phyloP scores from a whole-genome alignment of 1,284 basidiomycete genomes.

The Cutaneotrichosporon daszewskae region DNA sequence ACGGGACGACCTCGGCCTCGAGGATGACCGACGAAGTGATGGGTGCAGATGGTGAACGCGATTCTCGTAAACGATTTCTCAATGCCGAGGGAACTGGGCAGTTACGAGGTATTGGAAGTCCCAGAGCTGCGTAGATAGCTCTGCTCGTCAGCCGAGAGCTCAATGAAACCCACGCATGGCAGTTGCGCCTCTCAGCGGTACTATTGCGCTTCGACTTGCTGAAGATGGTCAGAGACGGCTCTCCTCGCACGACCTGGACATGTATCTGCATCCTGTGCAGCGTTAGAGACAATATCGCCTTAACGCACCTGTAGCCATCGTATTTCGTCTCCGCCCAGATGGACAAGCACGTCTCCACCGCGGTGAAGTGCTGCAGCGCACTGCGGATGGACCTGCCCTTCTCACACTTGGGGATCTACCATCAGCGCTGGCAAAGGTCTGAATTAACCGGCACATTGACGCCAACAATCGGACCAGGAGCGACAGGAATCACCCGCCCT shows the following conservation, averaged over 20 bases:
- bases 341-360: constrained; percentile 18
- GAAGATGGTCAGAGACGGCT: constrained; percentile 62
- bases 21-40: constrained; percentile 55
- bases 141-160: constrained; percentile 41
- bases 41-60: too few species aligned
- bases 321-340: constrained; percentile 85
- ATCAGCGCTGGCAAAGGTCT: not conserved
- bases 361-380: constrained; percentile 53
- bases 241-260: constrained; percentile 51
- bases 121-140: constrained; percentile 60
- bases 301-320: constrained; percentile 68
- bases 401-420: constrained; percentile 70
- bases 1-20: constrained; percentile 85
- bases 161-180: constrained; percentile 57
- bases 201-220: constrained; percentile 79
- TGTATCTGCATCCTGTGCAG: constrained; percentile 66
- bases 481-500: not conserved
- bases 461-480: constrained; percentile 48
- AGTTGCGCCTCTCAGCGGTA: constrained; percentile 61
- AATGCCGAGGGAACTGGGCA: constrained; percentile 24
- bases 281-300: not conserved
- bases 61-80: too few species aligned
- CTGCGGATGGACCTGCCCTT: constrained; percentile 61
- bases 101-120: constrained; percentile 41
- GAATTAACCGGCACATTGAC: constrained; percentile 56